A percentile compares a stretch with the other conserved stretches of the same genome.
phyloP scores from a whole-genome alignment of 495 filamentous ascomycete species.

The Xylaria sp. region DNA sequence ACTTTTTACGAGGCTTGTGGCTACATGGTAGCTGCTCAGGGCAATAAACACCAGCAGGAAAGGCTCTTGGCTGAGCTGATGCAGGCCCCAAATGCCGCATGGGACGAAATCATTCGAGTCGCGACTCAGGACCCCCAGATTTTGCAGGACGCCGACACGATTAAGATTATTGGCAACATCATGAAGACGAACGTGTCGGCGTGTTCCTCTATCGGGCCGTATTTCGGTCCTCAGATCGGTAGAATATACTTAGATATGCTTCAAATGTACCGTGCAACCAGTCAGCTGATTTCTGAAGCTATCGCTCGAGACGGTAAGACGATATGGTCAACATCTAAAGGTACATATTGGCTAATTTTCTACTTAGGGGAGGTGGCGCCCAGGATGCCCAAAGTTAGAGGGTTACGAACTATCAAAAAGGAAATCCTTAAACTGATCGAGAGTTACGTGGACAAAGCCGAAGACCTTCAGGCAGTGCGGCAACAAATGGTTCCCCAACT shows the following conservation, averaged over 20 bases:
- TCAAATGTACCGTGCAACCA: conserved; percentile 97
- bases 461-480: conserved; percentile 92
- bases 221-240: conserved; percentile 99
- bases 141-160: conserved; percentile 89
- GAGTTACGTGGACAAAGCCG: conserved; percentile 95
- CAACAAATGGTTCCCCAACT: conserved; percentile 94
- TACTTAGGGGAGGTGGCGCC: conserved; percentile 85
- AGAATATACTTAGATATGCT: conserved; percentile 98
- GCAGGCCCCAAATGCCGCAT: conserved; percentile 89
- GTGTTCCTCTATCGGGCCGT: conserved; percentile 91
- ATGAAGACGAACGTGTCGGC: conserved; percentile 99
- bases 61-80: conserved; percentile 91
- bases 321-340: not conserved
- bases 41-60: conserved; percentile 89
- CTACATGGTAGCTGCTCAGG: conserved; percentile 98
- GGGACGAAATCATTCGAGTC: conserved; percentile 88
- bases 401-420: conserved; percentile 97
- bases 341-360: conserved; percentile 30
- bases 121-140: conserved; percentile 82
- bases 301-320: conserved; percentile 82
- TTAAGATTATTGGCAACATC: conserved; percentile 98
- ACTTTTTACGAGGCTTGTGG: conserved; percentile 99
- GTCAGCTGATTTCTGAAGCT: conserved; percentile 89
- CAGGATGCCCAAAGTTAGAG: conserved; percentile 94
- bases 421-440: conserved; percentile 99